Conservation (phyloP, 495 filamentous ascomycete species). For the Apiosordaria backusii region DNA sequence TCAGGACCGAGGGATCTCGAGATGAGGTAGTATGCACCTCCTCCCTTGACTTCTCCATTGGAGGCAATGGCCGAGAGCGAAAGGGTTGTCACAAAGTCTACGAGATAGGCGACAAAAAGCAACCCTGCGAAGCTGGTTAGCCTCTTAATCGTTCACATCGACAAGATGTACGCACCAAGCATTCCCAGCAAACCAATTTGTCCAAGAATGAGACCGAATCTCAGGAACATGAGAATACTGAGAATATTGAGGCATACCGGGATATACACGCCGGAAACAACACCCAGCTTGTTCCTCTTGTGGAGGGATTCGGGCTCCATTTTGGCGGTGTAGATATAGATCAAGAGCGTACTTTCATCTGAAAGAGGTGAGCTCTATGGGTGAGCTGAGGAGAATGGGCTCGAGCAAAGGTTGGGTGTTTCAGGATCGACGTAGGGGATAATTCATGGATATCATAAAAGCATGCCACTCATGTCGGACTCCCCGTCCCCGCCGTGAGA, state of each 20-base stretch:
- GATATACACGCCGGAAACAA: conserved; percentile 78
- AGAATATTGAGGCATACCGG: conserved; percentile 85
- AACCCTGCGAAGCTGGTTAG: conserved; percentile 47
- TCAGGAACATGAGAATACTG: conserved; percentile 88
- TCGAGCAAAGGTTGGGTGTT: neutral
- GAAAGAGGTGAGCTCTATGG: neutral
- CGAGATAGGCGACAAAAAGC: conserved; percentile 65
- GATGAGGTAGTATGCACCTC: conserved; percentile 86
- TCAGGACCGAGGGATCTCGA: conserved; percentile 83
- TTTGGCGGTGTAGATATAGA: conserved; percentile 7
- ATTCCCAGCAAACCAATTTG: conserved; percentile 77
- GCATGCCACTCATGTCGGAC: neutral
- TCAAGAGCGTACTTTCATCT: too few relatives aligned
- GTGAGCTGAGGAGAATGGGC: neutral
- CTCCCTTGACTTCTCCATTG: conserved; percentile 84
- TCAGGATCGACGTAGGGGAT: neutral
- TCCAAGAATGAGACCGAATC: conserved; percentile 76
- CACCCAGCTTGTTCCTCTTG: conserved; percentile 60
- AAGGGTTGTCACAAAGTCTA: conserved; percentile 80
- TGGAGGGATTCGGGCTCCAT: conserved; percentile 33
- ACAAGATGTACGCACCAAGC: conserved; percentile 52
- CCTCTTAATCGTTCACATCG: neutral
- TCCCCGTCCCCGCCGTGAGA: neutral
- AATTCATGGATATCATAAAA: neutral
- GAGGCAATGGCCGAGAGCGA: conserved; percentile 86